Conservation (phyloP, 2,329 filamentous ascomycete species). For the Waltergamsia citrina region DNA sequence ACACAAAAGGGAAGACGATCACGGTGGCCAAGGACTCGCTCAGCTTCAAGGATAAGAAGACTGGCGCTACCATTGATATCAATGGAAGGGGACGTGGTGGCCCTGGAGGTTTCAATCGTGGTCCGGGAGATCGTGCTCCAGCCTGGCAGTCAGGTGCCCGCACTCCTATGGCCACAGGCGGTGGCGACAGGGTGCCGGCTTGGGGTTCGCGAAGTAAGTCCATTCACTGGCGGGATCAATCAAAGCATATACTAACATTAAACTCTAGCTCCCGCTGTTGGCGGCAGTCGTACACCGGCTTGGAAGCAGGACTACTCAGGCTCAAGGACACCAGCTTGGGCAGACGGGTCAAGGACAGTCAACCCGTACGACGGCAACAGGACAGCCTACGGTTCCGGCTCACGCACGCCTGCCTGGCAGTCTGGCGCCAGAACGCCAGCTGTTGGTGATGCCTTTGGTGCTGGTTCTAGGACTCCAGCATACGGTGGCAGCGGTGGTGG, state of each 20-base stretch:
- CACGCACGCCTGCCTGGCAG: slow-evolving; percentile 68
- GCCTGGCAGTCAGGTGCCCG: slow-evolving; percentile 58
- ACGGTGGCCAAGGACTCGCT: slow-evolving; percentile 74
- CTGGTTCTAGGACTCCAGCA: slow-evolving; percentile 60
- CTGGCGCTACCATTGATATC: slow-evolving; percentile 69
- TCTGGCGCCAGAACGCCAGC: slow-evolving; percentile 67
- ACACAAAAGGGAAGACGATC: slow-evolving; percentile 88
- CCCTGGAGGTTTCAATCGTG: slow-evolving; percentile 33
- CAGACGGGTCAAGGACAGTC: slow-evolving; percentile 53
- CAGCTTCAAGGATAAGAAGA: slow-evolving; percentile 77
- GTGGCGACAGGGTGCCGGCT: slow-evolving; percentile 63
- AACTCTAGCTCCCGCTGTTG: slow-evolving; percentile 39
- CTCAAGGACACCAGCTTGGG: slow-evolving; percentile 62
- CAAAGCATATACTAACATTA: neutral
- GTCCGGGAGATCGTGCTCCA: slow-evolving; percentile 26
- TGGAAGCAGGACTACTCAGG: slow-evolving; percentile 48
- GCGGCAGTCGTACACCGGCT: slow-evolving; percentile 51
- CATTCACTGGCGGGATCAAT: neutral
- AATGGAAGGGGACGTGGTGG: slow-evolving; percentile 38
- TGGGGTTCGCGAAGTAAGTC: slow-evolving; percentile 62
- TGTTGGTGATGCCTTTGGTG: slow-evolving; percentile 48
- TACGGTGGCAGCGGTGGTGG: slow-evolving; percentile 38
- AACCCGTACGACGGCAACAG: slow-evolving; percentile 66
- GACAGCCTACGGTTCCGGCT: slow-evolving; percentile 67
- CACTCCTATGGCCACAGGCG: slow-evolving; percentile 53